Evolutionary conservation across 768 basidiomycete species (phyloP), one percentile per base, ranked within the genome.

Genomic region (Lactifluus volemus): DNA sequence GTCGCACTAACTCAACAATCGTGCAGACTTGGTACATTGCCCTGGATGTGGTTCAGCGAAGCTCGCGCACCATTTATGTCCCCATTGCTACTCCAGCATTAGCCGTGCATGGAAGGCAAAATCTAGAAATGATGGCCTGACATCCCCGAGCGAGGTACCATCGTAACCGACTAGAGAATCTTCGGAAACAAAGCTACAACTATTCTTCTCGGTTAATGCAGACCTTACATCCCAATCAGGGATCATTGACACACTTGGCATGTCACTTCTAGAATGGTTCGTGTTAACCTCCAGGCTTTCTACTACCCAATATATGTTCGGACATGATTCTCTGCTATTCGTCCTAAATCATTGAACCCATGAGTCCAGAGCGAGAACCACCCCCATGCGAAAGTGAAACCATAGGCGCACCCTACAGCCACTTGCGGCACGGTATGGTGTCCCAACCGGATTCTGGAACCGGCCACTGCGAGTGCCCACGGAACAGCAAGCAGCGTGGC

Each of bases 41-140:
- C 84, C 90, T n/a, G 89, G 82, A 29, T 98, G 95, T 67, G 95
- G 95, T 30, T 76, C 78, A 15, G 84, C 92, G 49, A 97, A 97
- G 71, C 83, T 95, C 15, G 85, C 89, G 17, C 94, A 96, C 69
- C 85, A 95, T 70, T 74, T 94, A 14, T 98, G 95, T 74, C 81
- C 83, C 58, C 78, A 76, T 38, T 98, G 95, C 72, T 95, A 89
- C 68, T 83, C 81, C 15, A 80, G 81, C 61, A 76, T 93, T 53
- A 84, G 74, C 61, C 76, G 86, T 59, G 77, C 76, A 68, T 90
- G 82, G 82, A 89, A 89, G 68, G 67, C 70, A 25, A 69, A 74
- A 55, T 41, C 63, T 11, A 63, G 49, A 50, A 51, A 41, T 21
- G 45, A 56, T 36, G 55, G 51, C 10, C 44, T 44, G 12, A 45